phyloP scores from a whole-genome alignment of 495 filamentous ascomycete genomes.

The Penicillium fimorum region DNA sequence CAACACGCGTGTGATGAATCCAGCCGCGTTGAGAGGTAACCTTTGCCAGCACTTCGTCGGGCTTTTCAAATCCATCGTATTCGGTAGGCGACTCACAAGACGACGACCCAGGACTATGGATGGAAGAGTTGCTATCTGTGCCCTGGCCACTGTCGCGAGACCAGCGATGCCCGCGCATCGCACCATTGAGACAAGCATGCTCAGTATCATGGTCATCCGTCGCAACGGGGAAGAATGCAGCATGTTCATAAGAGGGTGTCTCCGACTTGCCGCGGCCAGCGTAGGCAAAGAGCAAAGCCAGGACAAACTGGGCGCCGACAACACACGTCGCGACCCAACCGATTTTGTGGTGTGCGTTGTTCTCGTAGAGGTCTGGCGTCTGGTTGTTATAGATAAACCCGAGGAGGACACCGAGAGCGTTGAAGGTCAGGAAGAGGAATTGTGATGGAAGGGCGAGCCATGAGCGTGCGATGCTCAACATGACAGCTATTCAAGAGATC shows the following conservation, averaged over 20 bases:
- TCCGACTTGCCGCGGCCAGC: conserved; percentile 37
- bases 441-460: conserved; percentile 71
- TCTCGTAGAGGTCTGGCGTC: conserved; percentile 84
- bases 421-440: conserved; percentile 69
- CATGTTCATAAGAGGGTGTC: conserved; percentile 33
- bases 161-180: conserved; percentile 56
- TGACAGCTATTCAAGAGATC: conserved; percentile 56
- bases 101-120: conserved; percentile 62
- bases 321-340: conserved; percentile 84
- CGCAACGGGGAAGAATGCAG: conserved; percentile 66
- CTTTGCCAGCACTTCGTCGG: conserved; percentile 44
- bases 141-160: conserved; percentile 90
- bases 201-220: conserved; percentile 64
- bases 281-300: conserved; percentile 62
- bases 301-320: conserved; percentile 62
- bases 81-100: conserved; percentile 54
- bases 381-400: conserved; percentile 75
- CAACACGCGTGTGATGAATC: conserved; percentile 44
- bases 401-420: conserved; percentile 68
- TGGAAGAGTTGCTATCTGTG: conserved; percentile 68
- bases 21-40: conserved; percentile 39
- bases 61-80: conserved; percentile 52
- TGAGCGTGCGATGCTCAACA: conserved; percentile 82
- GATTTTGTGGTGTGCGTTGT: conserved; percentile 84
- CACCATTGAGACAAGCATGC: conserved; percentile 45